These are phyloP conservation scores for Nakaseomyces sp. DNA, from an alignment of 1,139 yeast species.

Conservation along the genomic window DNA sequence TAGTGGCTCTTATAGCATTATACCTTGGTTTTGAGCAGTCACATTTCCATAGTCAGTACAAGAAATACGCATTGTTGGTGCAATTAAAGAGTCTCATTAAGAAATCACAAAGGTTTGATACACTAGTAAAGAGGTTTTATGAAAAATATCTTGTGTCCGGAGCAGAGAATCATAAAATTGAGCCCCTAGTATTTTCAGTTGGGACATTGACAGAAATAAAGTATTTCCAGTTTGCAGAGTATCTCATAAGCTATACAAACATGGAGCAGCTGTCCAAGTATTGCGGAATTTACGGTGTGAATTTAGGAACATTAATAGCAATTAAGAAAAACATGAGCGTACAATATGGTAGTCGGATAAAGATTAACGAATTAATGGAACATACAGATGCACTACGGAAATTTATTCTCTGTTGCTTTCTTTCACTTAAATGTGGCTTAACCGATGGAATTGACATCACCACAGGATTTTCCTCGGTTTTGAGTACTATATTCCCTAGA, in stretches of 20 bases:
- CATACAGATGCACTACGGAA: not conserved
- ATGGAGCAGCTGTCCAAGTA: constrained; percentile 1
- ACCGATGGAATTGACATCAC: not conserved
- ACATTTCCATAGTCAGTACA: constrained; percentile 3
- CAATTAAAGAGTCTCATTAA: not conserved
- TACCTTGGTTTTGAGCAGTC: constrained; percentile 1
- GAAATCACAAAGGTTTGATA: constrained; percentile 1
- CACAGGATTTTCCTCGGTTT: not conserved
- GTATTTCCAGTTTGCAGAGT: not conserved
- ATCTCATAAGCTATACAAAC: not conserved
- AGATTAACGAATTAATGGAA: not conserved
- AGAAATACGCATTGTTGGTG: not conserved
- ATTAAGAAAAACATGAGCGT: not conserved
- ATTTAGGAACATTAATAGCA: not conserved
- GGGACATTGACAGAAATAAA: not conserved
- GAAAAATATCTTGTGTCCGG: not conserved
- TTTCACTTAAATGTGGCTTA: not conserved
- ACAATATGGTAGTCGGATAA: not conserved
- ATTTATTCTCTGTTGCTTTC: not conserved
- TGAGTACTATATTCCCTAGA: not conserved
- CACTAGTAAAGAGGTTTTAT: not conserved
- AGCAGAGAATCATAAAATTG: not conserved
- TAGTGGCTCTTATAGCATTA: not conserved
- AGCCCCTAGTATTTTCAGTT: not conserved
- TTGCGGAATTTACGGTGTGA: constrained; percentile 2